Base-by-base conservation (phyloP, 106 monocot genomes). In the Phalaenopsis aphrodite region DNA sequence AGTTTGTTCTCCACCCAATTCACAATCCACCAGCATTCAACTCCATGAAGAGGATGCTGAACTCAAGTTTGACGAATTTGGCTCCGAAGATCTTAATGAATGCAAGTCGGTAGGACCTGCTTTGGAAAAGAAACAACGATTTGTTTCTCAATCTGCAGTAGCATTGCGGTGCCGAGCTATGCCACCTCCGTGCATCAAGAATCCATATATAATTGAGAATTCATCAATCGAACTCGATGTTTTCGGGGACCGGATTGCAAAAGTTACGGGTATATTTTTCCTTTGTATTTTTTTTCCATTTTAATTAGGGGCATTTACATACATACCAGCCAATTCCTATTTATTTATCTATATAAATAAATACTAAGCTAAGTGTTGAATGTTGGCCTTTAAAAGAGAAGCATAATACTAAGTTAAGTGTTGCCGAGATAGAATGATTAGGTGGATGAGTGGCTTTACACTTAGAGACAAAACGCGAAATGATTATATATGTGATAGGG, bases 171-270 rank as follows among this genome's bases (percentile, higher is more conserved):
- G 89, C 56, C 90, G 91, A 21, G 92, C 93, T 67, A 92, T 92
- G 89, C 94, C 98, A 38, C 98, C 98, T 66, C 94, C 94, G 16
- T 98, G 98, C 85, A 88, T 98, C 67, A 94, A 88, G 77, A 98
- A 98, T 84, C 98, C 98, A 36, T 98, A 94, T 84, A 68, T 89
- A 36, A 85, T 83, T 67, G 76, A 36, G 10, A 66, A 68, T 78
- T 79, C 88, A 56, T 52, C 80, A 17, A 80, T 81, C 46, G 84
- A 85, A 84, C 64, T 89, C 52, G 89, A 87, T 87, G 56, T 86
- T 45, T 94, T 91, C 72, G 79, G 79, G 61, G 88, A 89, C 61
- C 86, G 92, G 79, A 91, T 83, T 75, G 85, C 65, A 65, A 94
- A 88, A 85, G 72, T 65, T 15, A 45, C 79, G 85, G 96, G 97